Evolutionary conservation across 2,329 filamentous ascomycete species (phyloP).

Genomic region (Periglandula ipomoeae): DNA sequence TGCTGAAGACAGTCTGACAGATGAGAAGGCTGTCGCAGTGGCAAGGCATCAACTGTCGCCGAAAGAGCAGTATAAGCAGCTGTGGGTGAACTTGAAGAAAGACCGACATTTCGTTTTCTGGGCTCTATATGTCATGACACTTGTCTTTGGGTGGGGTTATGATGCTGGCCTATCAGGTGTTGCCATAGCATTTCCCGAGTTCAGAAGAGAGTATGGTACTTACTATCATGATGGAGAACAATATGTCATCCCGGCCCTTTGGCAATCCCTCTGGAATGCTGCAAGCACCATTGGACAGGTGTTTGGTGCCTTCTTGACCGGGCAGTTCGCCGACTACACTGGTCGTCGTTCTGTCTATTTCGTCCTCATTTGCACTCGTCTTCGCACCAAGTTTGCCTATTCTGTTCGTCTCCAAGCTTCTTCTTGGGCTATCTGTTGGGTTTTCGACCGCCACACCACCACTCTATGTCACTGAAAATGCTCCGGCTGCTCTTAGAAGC

Average conservation of each 20-base stretch:
- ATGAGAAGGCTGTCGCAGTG: neutral
- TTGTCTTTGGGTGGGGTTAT: constrained; percentile 20
- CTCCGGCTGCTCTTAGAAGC: constrained; percentile 18
- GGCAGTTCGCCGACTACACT: no score
- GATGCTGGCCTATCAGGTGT: constrained; percentile 26
- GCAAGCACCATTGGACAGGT: no score
- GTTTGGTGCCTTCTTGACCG: no score
- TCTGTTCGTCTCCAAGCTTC: constrained; percentile 19
- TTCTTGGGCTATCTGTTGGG: constrained; percentile 19
- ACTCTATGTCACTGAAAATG: constrained; percentile 20
- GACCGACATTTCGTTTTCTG: neutral
- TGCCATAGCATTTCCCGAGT: constrained; percentile 26
- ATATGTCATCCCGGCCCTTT: constrained; percentile 25
- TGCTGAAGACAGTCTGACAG: neutral
- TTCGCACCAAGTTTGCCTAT: constrained; percentile 18
- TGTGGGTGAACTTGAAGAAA: neutral
- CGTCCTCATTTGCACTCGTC: constrained; percentile 19
- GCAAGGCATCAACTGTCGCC: neutral
- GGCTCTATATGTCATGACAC: neutral
- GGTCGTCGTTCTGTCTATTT: constrained; percentile 14
- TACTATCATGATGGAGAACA: constrained; percentile 20
- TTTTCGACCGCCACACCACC: constrained; percentile 19
- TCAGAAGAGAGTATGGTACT: constrained; percentile 23
- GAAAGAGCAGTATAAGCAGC: neutral
- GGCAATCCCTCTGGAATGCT: no score